These are phyloP conservation scores for Pyrrhoderma noxium DNA, from an alignment of 1,284 basidiomycete species.

Conservation along the genomic window DNA sequence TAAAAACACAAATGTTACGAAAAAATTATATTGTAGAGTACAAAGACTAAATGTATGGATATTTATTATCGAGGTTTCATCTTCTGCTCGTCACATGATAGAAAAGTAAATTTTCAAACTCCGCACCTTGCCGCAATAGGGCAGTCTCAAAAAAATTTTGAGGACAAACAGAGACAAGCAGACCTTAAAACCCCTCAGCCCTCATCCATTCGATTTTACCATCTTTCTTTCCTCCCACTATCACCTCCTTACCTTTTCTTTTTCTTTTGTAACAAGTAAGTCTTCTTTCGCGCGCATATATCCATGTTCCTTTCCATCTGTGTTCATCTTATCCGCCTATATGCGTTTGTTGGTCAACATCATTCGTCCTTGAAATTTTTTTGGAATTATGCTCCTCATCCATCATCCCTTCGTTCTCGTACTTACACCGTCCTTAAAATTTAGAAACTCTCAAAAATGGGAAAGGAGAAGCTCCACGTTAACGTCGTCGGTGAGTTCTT, in stretches of 20 bases:
- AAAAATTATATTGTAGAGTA: constrained; percentile 1
- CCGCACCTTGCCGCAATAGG: constrained; percentile 36
- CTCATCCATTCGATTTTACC: constrained; percentile 36
- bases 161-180: not conserved
- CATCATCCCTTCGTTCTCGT: not conserved
- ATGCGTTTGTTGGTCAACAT: constrained; percentile 23
- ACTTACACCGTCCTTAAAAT: constrained; percentile 22
- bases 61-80: constrained; percentile 1
- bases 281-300: constrained; percentile 27
- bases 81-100: not conserved
- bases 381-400: constrained; percentile 34
- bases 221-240: constrained; percentile 46
- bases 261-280: constrained; percentile 35
- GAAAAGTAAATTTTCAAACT: constrained; percentile 13
- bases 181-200: constrained; percentile 25
- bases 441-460: constrained; percentile 65
- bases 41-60: not conserved
- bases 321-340: constrained; percentile 12
- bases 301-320: not conserved
- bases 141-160: no score
- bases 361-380: constrained; percentile 25
- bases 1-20: not conserved
- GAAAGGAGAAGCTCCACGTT: constrained; percentile 85
- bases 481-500: constrained; percentile 79
- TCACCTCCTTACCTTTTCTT: constrained; percentile 35